Evolutionary conservation across 305 asterid species (phyloP).

Genomic region (Solanum hybrid): DNA sequence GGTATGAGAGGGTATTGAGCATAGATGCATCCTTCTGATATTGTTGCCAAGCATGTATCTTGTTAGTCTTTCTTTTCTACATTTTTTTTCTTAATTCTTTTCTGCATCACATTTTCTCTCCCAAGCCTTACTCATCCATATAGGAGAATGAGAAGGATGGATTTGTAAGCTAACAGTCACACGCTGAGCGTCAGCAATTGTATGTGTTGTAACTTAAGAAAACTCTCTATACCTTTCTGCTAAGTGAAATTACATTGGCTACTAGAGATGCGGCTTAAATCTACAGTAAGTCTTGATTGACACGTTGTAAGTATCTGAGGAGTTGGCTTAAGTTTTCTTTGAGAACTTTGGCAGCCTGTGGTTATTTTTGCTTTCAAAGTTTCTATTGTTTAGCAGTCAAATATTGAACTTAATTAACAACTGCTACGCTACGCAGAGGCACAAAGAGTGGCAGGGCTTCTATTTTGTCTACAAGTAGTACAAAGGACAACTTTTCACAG

Average conservation of each 20-base stretch:
- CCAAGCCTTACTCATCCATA: neutral
- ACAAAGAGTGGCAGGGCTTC: neutral
- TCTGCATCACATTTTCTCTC: neutral
- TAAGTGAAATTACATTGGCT: neutral
- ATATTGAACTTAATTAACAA: neutral
- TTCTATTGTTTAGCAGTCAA: neutral
- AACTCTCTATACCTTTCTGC: neutral
- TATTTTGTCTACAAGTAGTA: neutral
- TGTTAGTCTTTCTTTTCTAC: neutral
- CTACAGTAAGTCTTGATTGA: neutral
- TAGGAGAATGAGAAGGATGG: neutral
- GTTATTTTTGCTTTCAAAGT: neutral
- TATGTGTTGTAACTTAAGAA: conserved; percentile 4
- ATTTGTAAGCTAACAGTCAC: conserved; percentile 13
- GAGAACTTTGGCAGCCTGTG: neutral
- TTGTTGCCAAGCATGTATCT: conserved; percentile 1
- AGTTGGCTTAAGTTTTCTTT: neutral
- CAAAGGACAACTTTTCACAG: neutral
- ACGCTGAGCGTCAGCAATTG: neutral
- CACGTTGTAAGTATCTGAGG: neutral
- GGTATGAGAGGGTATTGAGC: conserved; percentile 13
- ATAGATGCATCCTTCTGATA: conserved; percentile 29
- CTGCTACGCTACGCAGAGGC: neutral
- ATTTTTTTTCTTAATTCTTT: neutral
- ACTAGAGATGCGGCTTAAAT: neutral